Evolutionary conservation across 2,329 filamentous ascomycete genomes (phyloP).

Genomic region (Coniochaeta ligniaria): DNA sequence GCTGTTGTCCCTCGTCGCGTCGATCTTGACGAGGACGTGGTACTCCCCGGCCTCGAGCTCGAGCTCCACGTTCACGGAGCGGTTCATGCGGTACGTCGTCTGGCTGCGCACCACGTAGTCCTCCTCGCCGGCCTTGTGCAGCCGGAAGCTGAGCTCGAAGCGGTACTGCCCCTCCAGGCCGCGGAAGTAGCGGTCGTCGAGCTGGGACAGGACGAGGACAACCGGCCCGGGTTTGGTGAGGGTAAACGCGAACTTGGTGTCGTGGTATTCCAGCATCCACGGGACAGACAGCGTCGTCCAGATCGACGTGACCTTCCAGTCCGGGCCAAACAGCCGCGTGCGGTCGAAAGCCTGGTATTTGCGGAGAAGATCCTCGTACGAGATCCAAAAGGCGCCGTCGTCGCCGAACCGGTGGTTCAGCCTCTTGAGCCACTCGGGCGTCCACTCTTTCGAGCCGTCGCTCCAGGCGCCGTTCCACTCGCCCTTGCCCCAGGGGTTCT

Average conservation of each 20-base stretch:
- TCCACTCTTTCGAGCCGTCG: slow-evolving; percentile 57
- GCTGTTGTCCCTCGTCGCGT: slow-evolving; percentile 36
- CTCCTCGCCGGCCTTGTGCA: slow-evolving; percentile 39
- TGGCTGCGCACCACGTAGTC: slow-evolving; percentile 55
- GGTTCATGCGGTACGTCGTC: slow-evolving; percentile 49
- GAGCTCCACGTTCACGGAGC: slow-evolving; percentile 50
- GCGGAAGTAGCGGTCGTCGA: slow-evolving; percentile 55
- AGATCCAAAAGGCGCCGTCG: slow-evolving; percentile 58
- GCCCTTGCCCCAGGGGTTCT: slow-evolving; percentile 52
- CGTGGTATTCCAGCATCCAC: slow-evolving; percentile 54
- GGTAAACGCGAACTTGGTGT: slow-evolving; percentile 52
- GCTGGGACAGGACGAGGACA: slow-evolving; percentile 53
- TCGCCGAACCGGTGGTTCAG: slow-evolving; percentile 53
- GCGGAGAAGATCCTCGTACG: slow-evolving; percentile 53
- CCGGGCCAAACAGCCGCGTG: slow-evolving; percentile 52
- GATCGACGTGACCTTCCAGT: slow-evolving; percentile 51
- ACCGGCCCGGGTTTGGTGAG: slow-evolving; percentile 49
- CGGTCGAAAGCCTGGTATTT: slow-evolving; percentile 57
- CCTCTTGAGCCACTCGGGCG: slow-evolving; percentile 47
- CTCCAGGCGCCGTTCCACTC: slow-evolving; percentile 55
- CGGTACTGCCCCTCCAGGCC: slow-evolving; percentile 53
- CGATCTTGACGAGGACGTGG: slow-evolving; percentile 48
- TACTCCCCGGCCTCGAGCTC: slow-evolving; percentile 51
- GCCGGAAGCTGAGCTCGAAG: slow-evolving; percentile 31
- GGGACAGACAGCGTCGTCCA: slow-evolving; percentile 58